Conservation (phyloP, 768 basidiomycete genomes). For the Lactarius vividus region DNA sequence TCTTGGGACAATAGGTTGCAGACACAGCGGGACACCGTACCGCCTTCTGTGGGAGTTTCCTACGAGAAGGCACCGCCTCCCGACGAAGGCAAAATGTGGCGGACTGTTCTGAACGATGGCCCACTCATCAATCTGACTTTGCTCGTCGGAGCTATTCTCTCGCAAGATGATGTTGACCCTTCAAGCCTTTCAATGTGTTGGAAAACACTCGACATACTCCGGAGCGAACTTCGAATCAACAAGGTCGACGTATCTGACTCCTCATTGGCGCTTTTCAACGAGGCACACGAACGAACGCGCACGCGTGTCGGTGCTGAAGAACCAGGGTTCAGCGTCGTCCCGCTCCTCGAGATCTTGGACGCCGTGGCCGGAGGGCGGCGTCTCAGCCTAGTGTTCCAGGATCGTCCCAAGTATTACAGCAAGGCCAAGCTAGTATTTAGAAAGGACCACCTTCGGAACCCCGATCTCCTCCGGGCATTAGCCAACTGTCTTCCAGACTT, state of each 20-base stretch:
- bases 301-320: neutral
- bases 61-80: too few species aligned
- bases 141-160: neutral
- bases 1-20: neutral
- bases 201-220: constrained; percentile 13
- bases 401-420: neutral
- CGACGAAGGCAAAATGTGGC: too few species aligned
- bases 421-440: constrained; percentile 1
- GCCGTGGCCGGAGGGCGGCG: neutral
- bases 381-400: neutral
- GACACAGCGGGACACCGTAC: too few species aligned
- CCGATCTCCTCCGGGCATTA: constrained; percentile 6
- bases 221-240: neutral
- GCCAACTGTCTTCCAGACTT: constrained; percentile 7
- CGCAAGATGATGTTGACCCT: neutral
- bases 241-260: neutral
- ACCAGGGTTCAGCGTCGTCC: neutral
- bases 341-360: neutral
- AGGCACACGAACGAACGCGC: neutral
- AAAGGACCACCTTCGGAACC: constrained; percentile 7
- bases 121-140: constrained; percentile 9
- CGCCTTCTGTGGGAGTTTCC: too few species aligned
- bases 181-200: constrained; percentile 9
- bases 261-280: neutral
- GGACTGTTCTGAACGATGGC: neutral